Conservation (phyloP, 148 eudicot species). For the Vaccinium macrocarpon region DNA sequence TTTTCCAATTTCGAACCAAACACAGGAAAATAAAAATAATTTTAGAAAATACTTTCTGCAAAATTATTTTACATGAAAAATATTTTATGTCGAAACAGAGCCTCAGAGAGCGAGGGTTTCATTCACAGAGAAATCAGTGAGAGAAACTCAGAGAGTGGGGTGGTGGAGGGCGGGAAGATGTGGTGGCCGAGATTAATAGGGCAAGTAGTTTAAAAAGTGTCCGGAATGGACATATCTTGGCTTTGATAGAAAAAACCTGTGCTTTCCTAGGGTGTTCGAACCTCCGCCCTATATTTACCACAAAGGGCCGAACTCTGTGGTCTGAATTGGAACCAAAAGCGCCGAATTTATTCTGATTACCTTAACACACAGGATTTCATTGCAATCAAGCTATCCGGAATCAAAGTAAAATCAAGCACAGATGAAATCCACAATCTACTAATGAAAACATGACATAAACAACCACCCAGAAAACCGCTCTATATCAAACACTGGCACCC, state of each 20-base stretch:
- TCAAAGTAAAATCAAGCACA: no score
- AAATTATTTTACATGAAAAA: no score
- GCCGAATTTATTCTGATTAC: not conserved
- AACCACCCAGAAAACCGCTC: not conserved
- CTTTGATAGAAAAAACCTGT: not conserved
- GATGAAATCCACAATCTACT: not conserved
- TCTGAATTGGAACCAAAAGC: not conserved
- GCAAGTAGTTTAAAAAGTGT: not conserved
- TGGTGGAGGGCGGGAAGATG: no score
- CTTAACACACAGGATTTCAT: not conserved
- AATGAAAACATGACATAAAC: not conserved
- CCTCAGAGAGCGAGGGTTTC: no score
- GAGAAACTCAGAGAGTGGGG: no score
- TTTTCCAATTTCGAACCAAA: no score
- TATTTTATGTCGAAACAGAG: no score
- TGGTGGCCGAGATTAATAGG: not conserved
- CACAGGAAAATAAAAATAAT: no score
- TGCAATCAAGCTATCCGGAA: no score
- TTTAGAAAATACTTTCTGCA: no score
- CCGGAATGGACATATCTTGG: not conserved
- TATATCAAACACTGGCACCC: no score
- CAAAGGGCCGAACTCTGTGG: not conserved
- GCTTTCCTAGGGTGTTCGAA: not conserved
- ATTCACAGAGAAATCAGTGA: no score
- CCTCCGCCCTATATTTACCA: not conserved